Evolutionary conservation across 306 rosid genomes (phyloP), one percentile per base, ranked within the genome.

Genomic region (Canavalia gladiata): DNA sequence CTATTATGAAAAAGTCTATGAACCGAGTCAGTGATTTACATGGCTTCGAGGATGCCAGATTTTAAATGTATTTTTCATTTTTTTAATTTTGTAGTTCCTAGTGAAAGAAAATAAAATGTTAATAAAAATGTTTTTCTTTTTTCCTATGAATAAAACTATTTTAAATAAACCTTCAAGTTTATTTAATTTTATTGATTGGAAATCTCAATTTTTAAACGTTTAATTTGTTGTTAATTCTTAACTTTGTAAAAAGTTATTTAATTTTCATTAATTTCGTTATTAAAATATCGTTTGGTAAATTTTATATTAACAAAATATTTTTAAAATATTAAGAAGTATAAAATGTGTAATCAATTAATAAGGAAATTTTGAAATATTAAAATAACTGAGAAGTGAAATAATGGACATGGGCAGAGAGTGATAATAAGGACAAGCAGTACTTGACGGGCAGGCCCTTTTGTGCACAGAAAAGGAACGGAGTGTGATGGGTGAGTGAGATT

Each of bases 41-140:
- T 88, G 99, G 99, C 84, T 95, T 95, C 55, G 99, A 95, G 84
- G 89, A 91, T 68, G 99, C 99, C 73, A 84, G 99, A 89, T 95
- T 95, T 84, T 95, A 92, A 87, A 45, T 84, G 72, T 39, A 31
- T 60, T 69, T 49, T 54, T 34, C 0, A 12, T 11, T 6, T 73
- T 56, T 31, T 5, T 0, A 39, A 72, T 75, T 72, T 86, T 89
- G 81, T 86, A 84, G 72, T 78, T 83, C 78, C 72, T 60, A 86
- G 35, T 75, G 60, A 43, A 7, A 64, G 7, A 68, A 35, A 47
- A 47, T 68, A 76, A 35, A 35, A 63, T 68, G 43, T 81, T 1
- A 47, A 63, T 78, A 79, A 72, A 56, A 74, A 1, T 7, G 4
- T 4, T 13, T 2, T 39, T 37, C 4, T 37, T 2, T 37, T 37